Evolutionary conservation across 306 rosid genomes (phyloP).

Genomic region (Calophaca sinica): DNA sequence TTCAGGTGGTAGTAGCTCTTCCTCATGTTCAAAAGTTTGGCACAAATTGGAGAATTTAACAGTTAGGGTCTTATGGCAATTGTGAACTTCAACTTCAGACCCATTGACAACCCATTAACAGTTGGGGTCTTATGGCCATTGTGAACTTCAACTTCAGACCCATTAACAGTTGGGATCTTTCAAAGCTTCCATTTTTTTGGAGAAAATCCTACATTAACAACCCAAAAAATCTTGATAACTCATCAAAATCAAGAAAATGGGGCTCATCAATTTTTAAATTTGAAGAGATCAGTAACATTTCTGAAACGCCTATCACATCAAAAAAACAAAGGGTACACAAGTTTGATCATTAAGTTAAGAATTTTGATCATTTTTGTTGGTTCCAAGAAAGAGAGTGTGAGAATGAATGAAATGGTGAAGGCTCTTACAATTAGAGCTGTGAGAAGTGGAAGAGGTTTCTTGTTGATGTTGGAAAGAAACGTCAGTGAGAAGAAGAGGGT

Average conservation of each 20-base stretch:
- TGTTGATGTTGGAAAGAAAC: conserved; percentile 54
- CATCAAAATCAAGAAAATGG: conserved; percentile 38
- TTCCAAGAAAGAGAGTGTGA: neutral
- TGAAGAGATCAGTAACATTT: conserved; percentile 47
- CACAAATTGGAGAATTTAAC: conserved; percentile 74
- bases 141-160: no score
- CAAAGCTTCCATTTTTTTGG: conserved; percentile 38
- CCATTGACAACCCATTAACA: conserved; percentile 41
- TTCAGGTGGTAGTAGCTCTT: conserved; percentile 61
- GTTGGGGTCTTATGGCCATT: no score
- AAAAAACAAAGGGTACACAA: conserved; percentile 32
- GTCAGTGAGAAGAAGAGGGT: conserved; percentile 75
- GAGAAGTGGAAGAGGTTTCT: conserved; percentile 40
- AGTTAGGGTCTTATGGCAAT: conserved; percentile 57
- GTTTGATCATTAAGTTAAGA: conserved; percentile 27
- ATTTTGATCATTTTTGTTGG: neutral
- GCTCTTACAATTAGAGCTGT: conserved; percentile 49
- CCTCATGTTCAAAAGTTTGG: conserved; percentile 57
- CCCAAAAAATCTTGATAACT: neutral
- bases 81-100: conserved; percentile 53
- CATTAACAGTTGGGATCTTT: neutral
- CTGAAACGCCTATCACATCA: conserved; percentile 46
- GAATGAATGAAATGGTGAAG: neutral
- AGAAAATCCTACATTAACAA: conserved; percentile 43
- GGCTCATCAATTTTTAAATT: conserved; percentile 14